A percentile compares a stretch with the other conserved stretches of the same genome.
These are phyloP conservation scores for Dendrobium officinale DNA, from an alignment of 106 monocot species.

Conservation along the genomic window DNA sequence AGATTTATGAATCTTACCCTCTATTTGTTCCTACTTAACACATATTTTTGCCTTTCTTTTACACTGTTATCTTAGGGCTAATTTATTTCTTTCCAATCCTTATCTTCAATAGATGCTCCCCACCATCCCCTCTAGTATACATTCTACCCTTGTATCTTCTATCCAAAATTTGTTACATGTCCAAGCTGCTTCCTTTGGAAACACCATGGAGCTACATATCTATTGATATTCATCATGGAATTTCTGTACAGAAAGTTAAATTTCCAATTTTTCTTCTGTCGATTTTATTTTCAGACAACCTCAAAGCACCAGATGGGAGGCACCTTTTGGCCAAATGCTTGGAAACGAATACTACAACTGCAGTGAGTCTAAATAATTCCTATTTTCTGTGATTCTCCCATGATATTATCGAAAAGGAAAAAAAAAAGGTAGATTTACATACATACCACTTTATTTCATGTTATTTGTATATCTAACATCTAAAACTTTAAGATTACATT, in stretches of 20 bases:
- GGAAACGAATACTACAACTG: slow-evolving; percentile 42
- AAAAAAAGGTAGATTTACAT: too few relatives aligned
- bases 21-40: too few relatives aligned
- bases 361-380: neutral
- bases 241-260: neutral
- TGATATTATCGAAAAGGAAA: neutral
- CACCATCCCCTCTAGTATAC: too few relatives aligned
- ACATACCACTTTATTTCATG: too few relatives aligned
- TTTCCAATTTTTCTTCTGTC: neutral
- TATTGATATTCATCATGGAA: neutral
- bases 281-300: slow-evolving; percentile 38
- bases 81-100: too few relatives aligned
- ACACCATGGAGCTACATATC: neutral
- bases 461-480: too few relatives aligned
- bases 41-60: too few relatives aligned
- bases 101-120: too few relatives aligned
- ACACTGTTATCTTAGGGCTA: too few relatives aligned
- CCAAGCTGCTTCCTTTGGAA: neutral
- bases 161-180: neutral
- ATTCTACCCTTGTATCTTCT: neutral
- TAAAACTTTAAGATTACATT: too few relatives aligned
- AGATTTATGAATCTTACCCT: too few relatives aligned
- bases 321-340: slow-evolving; percentile 54
- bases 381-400: neutral
- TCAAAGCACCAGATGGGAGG: slow-evolving; percentile 68